phyloP scores from a whole-genome alignment of 495 filamentous ascomycete species.

The Bacidia rubella region DNA sequence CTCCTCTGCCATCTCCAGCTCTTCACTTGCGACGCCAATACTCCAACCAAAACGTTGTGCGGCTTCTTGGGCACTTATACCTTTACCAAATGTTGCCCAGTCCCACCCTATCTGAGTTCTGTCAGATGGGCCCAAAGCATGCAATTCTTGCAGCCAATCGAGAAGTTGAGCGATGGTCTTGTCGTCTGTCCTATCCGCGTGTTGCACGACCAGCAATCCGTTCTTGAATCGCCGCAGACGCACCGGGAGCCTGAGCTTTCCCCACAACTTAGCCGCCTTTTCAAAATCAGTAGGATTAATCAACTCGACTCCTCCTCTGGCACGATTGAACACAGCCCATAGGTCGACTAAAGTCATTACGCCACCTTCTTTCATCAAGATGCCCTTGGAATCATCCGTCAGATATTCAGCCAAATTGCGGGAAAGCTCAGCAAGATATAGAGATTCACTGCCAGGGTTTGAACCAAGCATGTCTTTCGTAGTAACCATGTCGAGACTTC shows the following conservation, averaged over 20 bases:
- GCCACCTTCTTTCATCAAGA: constrained; percentile 73
- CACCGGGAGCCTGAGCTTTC: constrained; percentile 75
- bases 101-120: constrained; percentile 49
- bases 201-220: constrained; percentile 83
- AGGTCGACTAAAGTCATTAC: constrained; percentile 92
- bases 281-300: constrained; percentile 87
- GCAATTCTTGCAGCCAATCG: constrained; percentile 63
- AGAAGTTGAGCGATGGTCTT: constrained; percentile 68
- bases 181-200: constrained; percentile 77
- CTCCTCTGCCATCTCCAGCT: constrained; percentile 93
- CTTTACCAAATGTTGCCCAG: constrained; percentile 60
- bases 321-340: constrained; percentile 97
- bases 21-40: constrained; percentile 91
- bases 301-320: constrained; percentile 83
- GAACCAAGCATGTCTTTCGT: constrained; percentile 75
- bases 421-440: constrained; percentile 66
- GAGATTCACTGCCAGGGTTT: constrained; percentile 39
- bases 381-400: constrained; percentile 72
- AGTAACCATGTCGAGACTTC: constrained; percentile 74
- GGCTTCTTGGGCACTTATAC: constrained; percentile 78
- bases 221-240: constrained; percentile 79
- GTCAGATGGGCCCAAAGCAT: constrained; percentile 44
- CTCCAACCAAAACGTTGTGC: constrained; percentile 95
- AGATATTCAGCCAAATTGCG: constrained; percentile 87
- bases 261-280: constrained; percentile 77